Base-by-base conservation (phyloP, 2,329 filamentous ascomycete species). In the Aureobasidium leucospermi region DNA sequence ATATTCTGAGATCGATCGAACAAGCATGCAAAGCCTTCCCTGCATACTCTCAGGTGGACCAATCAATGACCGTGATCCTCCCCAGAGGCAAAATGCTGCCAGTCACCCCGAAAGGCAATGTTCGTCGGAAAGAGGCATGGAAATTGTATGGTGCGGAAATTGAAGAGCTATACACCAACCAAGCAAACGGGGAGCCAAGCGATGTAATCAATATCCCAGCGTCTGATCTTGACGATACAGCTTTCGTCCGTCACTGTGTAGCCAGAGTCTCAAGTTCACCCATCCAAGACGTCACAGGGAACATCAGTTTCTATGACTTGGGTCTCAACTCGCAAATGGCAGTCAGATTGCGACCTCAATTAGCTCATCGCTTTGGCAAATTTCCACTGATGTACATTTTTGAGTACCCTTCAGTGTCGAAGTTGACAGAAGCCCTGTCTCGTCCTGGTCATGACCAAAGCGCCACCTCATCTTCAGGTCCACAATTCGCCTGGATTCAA, bases 21-120 rank as follows among this genome's bases (percentile, higher is more conserved):
- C 6, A 36, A 32, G 53, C 53, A 10, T 46, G 41, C 16, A 46
- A 36, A 5, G 15, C 1, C 8, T 57, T 57, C 16, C 42, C 53
- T 19, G 11, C 41, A 9, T 57, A 28, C 19, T 69, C 69, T n/a
- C 65, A 63, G 13, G 61, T 70, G 23, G 63, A 65, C 49, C 43
- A 58, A 29, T 62, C 61, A 6, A 70, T 70, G 69, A 65, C 70
- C 7, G 60, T 64, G 47, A 58, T 69, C 19, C 61, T 71, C 4
- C 63, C 64, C 0, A 16, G 57, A 49, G 68, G 66, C 4, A 49
- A 55, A 16, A 64, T 39, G 13, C 59, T 71, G 23, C 69, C 69
- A 16, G 64, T 70, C 3, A 70, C 67, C 5, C 68, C 67, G 11
- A 71, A 71, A 60, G 67, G 68, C 6, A 71, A 70, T 28, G 66